Conservation (phyloP, 345 rosid species). For the Hibiscus mutabilis region DNA sequence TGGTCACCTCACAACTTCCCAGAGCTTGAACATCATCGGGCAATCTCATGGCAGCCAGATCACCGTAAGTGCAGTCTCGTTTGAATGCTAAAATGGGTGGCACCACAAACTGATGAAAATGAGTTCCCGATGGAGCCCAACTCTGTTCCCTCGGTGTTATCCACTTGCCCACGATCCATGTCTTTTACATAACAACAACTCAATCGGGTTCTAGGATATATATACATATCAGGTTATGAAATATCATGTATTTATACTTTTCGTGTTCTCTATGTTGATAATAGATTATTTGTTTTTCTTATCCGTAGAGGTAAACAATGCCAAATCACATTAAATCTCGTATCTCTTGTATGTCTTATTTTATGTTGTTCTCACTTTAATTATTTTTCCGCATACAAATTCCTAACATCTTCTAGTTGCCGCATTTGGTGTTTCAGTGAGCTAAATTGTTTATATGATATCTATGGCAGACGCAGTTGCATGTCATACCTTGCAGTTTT, state of each 20-base stretch:
- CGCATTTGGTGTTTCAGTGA: neutral
- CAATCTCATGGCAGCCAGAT: slow-evolving; percentile 95
- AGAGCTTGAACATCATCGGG: slow-evolving; percentile 87
- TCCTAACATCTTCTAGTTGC: no score
- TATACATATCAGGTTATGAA: neutral
- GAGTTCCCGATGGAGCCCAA: slow-evolving; percentile 92
- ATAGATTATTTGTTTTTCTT: no score
- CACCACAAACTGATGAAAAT: slow-evolving; percentile 96
- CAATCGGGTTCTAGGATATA: neutral
- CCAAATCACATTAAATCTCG: no score
- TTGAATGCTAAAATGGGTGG: slow-evolving; percentile 76
- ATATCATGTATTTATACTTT: no score
- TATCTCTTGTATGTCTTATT: no score
- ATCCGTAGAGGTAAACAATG: no score
- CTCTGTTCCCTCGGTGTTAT: slow-evolving; percentile 79
- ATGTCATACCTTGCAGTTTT: slow-evolving; percentile 62
- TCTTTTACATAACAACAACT: slow-evolving; percentile 26
- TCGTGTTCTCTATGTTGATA: no score
- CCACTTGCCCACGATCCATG: slow-evolving; percentile 99
- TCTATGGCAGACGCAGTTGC: neutral
- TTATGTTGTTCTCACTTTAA: no score
- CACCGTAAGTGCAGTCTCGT: slow-evolving; percentile 82
- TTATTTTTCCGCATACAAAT: no score
- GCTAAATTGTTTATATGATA: neutral
- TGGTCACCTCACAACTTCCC: slow-evolving; percentile 75